phyloP scores from a whole-genome alignment of 768 basidiomycete genomes.

The Rhodotorula sphaerocarpa region DNA sequence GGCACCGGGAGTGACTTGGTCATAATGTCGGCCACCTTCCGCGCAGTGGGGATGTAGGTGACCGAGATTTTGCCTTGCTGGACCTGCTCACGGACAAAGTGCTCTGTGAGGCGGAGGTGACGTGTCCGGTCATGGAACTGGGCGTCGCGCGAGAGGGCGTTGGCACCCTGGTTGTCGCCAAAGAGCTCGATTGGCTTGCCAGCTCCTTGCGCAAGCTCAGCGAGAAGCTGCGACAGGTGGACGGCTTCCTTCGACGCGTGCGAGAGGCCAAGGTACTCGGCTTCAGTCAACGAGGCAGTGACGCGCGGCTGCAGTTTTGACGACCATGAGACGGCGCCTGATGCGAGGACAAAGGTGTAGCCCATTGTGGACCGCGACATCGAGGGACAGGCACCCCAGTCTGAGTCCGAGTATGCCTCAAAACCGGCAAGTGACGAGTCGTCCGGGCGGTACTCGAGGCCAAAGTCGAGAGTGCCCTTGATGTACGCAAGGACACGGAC shows the following conservation, averaged over 20 bases:
- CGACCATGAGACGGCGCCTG: not conserved
- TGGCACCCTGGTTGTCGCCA: slow-evolving; percentile 42
- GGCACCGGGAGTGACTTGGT: slow-evolving; percentile 40
- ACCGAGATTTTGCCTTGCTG: slow-evolving; percentile 27
- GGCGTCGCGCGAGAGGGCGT: slow-evolving; percentile 41
- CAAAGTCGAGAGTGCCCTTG: slow-evolving; percentile 38
- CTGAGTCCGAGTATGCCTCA: not conserved
- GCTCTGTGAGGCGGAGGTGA: slow-evolving; percentile 46
- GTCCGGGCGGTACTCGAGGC: slow-evolving; percentile 3
- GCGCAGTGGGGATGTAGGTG: slow-evolving; percentile 31
- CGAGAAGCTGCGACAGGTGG: not conserved
- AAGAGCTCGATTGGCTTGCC: slow-evolving; percentile 3
- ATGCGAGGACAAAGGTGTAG: not conserved
- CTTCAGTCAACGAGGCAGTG: slow-evolving; percentile 37
- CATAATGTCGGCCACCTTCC: slow-evolving; percentile 39
- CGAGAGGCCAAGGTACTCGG: slow-evolving; percentile 46
- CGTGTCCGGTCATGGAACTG: slow-evolving; percentile 44
- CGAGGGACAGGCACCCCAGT: not conserved
- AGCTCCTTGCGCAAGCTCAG: not conserved
- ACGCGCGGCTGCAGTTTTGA: not conserved
- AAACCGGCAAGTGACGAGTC: not conserved
- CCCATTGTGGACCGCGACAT: not conserved
- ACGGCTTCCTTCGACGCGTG: slow-evolving; percentile 21
- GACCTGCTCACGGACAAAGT: slow-evolving; percentile 43
- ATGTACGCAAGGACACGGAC: slow-evolving; percentile 44